phyloP scores from a whole-genome alignment of 768 basidiomycete genomes.

The Hericium alpestre region DNA sequence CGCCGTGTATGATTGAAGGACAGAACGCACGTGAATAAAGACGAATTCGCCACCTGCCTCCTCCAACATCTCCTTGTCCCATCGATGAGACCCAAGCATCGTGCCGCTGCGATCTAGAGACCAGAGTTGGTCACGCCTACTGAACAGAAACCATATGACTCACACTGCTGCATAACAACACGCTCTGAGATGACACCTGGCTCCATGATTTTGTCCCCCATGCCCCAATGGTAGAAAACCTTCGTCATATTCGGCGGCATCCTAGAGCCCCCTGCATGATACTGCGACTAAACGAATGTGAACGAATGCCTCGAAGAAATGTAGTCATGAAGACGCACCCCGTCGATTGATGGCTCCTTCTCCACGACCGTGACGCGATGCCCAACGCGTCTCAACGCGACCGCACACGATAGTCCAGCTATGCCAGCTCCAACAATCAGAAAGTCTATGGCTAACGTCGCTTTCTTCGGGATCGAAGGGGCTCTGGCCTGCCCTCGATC shows the following conservation, averaged over 20 bases:
- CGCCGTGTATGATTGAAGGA: neutral
- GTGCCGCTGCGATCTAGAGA: slow-evolving; percentile 10
- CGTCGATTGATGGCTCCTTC: slow-evolving; percentile 15
- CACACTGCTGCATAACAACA: slow-evolving; percentile 17
- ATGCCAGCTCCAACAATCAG: slow-evolving; percentile 24
- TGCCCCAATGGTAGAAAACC: slow-evolving; percentile 27
- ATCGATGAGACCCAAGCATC: slow-evolving; percentile 20
- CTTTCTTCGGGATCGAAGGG: slow-evolving; percentile 9
- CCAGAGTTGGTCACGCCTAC: neutral
- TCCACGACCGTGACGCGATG: slow-evolving; percentile 27
- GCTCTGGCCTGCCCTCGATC: neutral
- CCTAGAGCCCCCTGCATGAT: slow-evolving; percentile 17
- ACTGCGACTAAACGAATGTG: neutral
- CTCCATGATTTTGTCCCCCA: slow-evolving; percentile 17
- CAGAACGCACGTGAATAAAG: slow-evolving; percentile 17
- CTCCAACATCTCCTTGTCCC: slow-evolving; percentile 20
- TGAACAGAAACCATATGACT: slow-evolving; percentile 1
- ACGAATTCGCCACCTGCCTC: slow-evolving; percentile 23
- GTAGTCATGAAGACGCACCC: slow-evolving; percentile 14
- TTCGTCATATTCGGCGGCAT: slow-evolving; percentile 29
- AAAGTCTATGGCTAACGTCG: slow-evolving; percentile 18
- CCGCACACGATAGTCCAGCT: slow-evolving; percentile 26
- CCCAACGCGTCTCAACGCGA: slow-evolving; percentile 24
- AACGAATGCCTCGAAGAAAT: neutral
- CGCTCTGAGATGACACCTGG: slow-evolving; percentile 14